phyloP scores from a whole-genome alignment of 768 basidiomycete species.

The Chalciporus piperatus region DNA sequence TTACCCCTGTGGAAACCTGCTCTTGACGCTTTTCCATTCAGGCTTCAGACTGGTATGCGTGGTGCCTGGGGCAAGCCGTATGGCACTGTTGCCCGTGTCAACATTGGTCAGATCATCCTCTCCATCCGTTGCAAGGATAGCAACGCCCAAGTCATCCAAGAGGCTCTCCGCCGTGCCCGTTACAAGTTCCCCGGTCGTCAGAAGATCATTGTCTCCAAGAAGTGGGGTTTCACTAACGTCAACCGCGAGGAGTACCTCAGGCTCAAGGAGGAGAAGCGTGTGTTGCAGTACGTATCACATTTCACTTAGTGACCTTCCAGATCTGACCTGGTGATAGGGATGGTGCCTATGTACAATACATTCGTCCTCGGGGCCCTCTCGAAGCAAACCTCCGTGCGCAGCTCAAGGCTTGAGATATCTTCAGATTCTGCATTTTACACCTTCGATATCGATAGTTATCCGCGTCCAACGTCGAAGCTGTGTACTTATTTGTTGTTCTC shows the following conservation, averaged over 20 bases:
- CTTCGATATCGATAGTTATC: conserved; percentile 15
- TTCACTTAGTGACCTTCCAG: background rate
- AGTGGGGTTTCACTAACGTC: conserved; percentile 99
- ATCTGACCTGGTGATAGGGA: conserved; percentile 41
- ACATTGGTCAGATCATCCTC: conserved; percentile 95
- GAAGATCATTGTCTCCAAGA: conserved; percentile 95
- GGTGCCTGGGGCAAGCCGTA: conserved; percentile 99
- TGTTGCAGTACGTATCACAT: conserved; percentile 67
- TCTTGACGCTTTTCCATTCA: conserved; percentile 22
- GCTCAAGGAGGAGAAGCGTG: conserved; percentile 87
- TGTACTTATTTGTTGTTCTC: too few relatives aligned
- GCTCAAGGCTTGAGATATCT: conserved; percentile 58
- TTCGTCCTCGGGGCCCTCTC: conserved; percentile 82
- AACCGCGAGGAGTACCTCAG: conserved; percentile 84
- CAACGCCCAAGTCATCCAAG: conserved; percentile 86
- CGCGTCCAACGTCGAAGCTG: too few relatives aligned
- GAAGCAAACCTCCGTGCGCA: conserved; percentile 84
- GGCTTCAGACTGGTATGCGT: conserved; percentile 96
- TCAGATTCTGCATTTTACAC: conserved; percentile 23
- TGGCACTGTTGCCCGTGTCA: conserved; percentile 91
- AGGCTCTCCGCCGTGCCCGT: conserved; percentile 94
- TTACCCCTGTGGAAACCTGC: too few relatives aligned
- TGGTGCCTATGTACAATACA: conserved; percentile 94
- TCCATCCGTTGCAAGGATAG: conserved; percentile 89
- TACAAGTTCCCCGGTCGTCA: conserved; percentile 99